These are phyloP conservation scores for Trichosanthes truncata DNA, from an alignment of 306 rosid genomes.

Conservation along the genomic window DNA sequence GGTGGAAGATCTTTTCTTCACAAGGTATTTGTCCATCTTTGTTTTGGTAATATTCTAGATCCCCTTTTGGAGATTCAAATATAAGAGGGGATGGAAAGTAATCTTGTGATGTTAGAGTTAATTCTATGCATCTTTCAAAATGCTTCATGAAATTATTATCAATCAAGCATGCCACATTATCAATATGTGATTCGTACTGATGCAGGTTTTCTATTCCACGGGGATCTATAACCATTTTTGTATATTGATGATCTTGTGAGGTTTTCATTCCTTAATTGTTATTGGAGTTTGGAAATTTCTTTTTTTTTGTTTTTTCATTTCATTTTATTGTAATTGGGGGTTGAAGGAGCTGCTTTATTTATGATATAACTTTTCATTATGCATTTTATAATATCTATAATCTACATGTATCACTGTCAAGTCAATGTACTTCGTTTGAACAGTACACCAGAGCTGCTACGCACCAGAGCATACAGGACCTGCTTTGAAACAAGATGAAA, in stretches of 20 bases:
- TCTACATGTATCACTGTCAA: neutral
- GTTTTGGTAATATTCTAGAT: neutral
- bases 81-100: neutral
- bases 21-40: neutral
- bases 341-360: neutral
- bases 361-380: neutral
- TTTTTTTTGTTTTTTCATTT: neutral
- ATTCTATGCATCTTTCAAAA: neutral
- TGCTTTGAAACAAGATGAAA: slow-evolving; percentile 51
- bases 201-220: neutral
- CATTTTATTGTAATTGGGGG: neutral
- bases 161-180: neutral
- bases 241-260: neutral
- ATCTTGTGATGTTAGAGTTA: neutral
- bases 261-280: neutral
- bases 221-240: neutral
- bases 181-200: neutral
- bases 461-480: slow-evolving; percentile 37
- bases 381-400: neutral
- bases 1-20: neutral
- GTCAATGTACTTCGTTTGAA: slow-evolving; percentile 9
- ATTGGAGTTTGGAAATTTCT: neutral
- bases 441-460: slow-evolving; percentile 75
- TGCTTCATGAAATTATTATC: neutral
- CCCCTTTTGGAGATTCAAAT: neutral